These are phyloP conservation scores for Pleurotus platypus DNA, from an alignment of 768 basidiomycete species.

Conservation along the genomic window DNA sequence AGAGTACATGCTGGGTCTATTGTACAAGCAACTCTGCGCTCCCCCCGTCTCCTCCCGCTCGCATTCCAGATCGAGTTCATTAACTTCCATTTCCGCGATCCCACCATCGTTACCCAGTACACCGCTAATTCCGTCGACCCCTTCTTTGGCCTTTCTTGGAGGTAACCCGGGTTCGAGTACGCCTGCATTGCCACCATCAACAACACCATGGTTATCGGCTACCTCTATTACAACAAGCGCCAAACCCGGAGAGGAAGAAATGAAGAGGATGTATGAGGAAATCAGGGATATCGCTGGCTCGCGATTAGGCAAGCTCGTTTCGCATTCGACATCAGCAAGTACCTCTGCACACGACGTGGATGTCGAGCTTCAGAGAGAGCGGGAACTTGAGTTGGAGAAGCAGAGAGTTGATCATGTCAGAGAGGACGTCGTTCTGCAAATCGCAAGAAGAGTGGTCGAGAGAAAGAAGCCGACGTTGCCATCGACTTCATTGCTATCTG, in stretches of 20 bases:
- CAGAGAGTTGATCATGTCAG: slow-evolving; percentile 54
- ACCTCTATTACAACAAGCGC: too few relatives aligned
- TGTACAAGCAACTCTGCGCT: slow-evolving; percentile 72
- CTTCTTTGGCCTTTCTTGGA: slow-evolving; percentile 7
- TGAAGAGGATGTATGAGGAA: slow-evolving; percentile 67
- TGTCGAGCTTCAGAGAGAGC: slow-evolving; percentile 12
- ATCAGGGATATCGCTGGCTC: slow-evolving; percentile 67
- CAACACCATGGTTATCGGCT: too few relatives aligned
- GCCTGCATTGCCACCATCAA: too few relatives aligned
- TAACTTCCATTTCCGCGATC: background rate
- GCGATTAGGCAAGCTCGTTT: slow-evolving; percentile 51
- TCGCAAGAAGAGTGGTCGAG: slow-evolving; percentile 36
- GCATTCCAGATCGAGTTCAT: background rate
- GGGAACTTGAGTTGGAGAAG: slow-evolving; percentile 28
- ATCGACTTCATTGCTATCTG: background rate
- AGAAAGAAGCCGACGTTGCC: background rate
- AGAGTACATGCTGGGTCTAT: slow-evolving; percentile 76
- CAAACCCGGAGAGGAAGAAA: slow-evolving; percentile 46
- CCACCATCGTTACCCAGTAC: background rate
- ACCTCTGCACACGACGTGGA: slow-evolving; percentile 30
- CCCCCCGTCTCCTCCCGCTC: slow-evolving; percentile 29
- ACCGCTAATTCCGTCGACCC: slow-evolving; percentile 14
- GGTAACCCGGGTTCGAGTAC: slow-evolving; percentile 7
- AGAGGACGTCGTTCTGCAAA: slow-evolving; percentile 69
- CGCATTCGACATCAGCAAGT: background rate